Conservation (phyloP, 495 filamentous ascomycete species). For the Lasiosphaeris hirsuta region DNA sequence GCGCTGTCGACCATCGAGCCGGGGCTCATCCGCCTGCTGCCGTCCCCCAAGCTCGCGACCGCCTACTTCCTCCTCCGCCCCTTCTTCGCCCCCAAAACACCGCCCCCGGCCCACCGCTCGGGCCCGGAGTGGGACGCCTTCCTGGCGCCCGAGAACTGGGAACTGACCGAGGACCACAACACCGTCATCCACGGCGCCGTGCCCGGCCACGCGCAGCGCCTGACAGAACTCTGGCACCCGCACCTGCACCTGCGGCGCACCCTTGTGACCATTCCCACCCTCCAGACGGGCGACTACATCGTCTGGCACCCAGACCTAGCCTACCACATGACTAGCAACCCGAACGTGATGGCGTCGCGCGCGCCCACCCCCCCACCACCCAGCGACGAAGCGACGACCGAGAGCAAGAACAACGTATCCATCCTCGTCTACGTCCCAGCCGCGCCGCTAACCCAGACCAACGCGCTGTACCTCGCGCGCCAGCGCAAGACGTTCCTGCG, state of each 20-base stretch:
- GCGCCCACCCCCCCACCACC: slow-evolving; percentile 34
- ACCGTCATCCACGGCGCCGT: slow-evolving; percentile 75
- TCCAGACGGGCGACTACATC: slow-evolving; percentile 84
- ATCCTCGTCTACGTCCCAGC: slow-evolving; percentile 75
- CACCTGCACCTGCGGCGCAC: slow-evolving; percentile 69
- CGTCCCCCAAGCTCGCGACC: slow-evolving; percentile 74
- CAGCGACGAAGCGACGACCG: slow-evolving; percentile 5
- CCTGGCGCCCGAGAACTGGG: slow-evolving; percentile 58
- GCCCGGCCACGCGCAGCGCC: slow-evolving; percentile 75
- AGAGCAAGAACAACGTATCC: slow-evolving; percentile 18
- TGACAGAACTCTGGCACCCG: slow-evolving; percentile 72
- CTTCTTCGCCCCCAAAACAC: slow-evolving; percentile 65
- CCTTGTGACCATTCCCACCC: slow-evolving; percentile 74
- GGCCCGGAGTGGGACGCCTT: slow-evolving; percentile 46
- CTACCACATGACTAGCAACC: slow-evolving; percentile 46
- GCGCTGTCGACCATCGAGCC: slow-evolving; percentile 76
- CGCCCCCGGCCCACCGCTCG: slow-evolving; percentile 34
- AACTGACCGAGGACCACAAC: slow-evolving; percentile 41
- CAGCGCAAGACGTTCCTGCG: slow-evolving; percentile 69
- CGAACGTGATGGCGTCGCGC: slow-evolving; percentile 36
- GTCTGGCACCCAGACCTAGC: slow-evolving; percentile 82
- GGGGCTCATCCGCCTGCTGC: slow-evolving; percentile 81
- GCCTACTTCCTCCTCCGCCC: slow-evolving; percentile 85
- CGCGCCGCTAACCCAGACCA: slow-evolving; percentile 75
- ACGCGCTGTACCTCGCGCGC: slow-evolving; percentile 69